Evolutionary conservation across 2,329 filamentous ascomycete genomes (phyloP).

Genomic region (Apiospora malaysiana): DNA sequence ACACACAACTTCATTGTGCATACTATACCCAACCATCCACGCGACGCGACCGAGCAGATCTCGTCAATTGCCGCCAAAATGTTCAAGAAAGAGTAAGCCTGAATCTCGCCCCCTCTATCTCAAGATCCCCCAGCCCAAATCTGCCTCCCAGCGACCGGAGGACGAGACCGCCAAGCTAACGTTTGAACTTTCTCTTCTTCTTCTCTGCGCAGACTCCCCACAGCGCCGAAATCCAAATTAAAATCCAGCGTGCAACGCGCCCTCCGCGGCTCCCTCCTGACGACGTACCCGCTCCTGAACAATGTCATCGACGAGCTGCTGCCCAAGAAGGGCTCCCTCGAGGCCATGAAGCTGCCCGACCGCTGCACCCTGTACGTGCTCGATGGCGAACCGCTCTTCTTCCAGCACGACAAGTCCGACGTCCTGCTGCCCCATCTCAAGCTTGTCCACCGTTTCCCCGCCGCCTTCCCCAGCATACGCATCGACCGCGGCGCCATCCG

Average conservation of each 20-base stretch:
- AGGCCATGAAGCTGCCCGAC: conserved; percentile 92
- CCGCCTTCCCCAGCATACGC: conserved; percentile 80
- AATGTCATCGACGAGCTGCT: conserved; percentile 92
- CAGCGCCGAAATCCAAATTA: conserved; percentile 89
- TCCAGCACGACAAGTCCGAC: conserved; percentile 72
- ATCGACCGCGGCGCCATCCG: conserved; percentile 97
- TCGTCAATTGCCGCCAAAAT: conserved; percentile 55
- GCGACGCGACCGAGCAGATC: conserved; percentile 18
- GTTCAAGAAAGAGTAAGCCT: conserved; percentile 90
- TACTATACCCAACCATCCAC: conserved; percentile 7
- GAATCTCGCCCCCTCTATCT: not conserved
- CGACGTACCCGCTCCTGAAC: conserved; percentile 84
- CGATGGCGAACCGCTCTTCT: conserved; percentile 82
- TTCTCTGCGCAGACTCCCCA: conserved; percentile 65
- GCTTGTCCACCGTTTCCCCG: conserved; percentile 88
- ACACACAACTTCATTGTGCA: conserved; percentile 11
- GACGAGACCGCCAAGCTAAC: conserved; percentile 18
- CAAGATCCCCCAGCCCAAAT: not conserved
- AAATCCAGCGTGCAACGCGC: conserved; percentile 93
- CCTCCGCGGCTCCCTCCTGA: conserved; percentile 80
- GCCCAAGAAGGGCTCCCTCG: conserved; percentile 91
- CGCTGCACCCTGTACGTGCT: conserved; percentile 88
- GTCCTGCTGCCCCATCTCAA: conserved; percentile 85
- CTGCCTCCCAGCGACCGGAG: conserved; percentile 14
- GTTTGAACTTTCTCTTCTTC: not conserved